Conservation (phyloP, 2,329 filamentous ascomycete genomes). For the Cladophialophora immunda region DNA sequence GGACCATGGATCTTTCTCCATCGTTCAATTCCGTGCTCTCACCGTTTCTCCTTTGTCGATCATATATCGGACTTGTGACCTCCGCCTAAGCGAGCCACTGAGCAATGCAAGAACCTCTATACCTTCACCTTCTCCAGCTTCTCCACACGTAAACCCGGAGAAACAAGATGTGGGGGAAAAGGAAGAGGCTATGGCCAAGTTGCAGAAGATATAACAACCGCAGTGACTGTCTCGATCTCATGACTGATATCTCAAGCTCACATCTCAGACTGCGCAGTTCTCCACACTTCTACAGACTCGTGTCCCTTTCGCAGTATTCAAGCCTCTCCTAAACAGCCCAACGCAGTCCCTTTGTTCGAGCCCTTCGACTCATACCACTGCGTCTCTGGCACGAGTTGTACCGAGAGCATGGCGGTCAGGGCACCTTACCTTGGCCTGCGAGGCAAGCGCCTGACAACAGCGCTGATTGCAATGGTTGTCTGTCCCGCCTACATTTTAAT, state of each 20-base stretch:
- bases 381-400: not conserved
- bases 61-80: not conserved
- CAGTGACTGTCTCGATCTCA: not conserved
- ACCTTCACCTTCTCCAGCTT: not conserved
- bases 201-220: not conserved
- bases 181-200: not conserved
- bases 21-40: not conserved
- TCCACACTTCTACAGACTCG: not conserved
- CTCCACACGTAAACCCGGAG: slow-evolving; percentile 2
- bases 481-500: slow-evolving; percentile 21
- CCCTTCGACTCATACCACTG: not conserved
- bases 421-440: slow-evolving; percentile 3
- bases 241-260: not conserved
- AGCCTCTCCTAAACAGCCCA: not conserved
- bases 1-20: not conserved
- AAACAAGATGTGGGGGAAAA: not conserved
- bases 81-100: slow-evolving; percentile 1
- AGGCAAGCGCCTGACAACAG: slow-evolving; percentile 7
- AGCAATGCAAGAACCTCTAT: not conserved
- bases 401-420: not conserved
- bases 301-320: not conserved
- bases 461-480: not conserved
- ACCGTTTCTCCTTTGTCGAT: not conserved
- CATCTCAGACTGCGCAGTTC: not conserved
- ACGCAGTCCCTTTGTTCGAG: not conserved